Base-by-base conservation (phyloP, 805 yeast genomes). In the Candida palmyrensis region DNA sequence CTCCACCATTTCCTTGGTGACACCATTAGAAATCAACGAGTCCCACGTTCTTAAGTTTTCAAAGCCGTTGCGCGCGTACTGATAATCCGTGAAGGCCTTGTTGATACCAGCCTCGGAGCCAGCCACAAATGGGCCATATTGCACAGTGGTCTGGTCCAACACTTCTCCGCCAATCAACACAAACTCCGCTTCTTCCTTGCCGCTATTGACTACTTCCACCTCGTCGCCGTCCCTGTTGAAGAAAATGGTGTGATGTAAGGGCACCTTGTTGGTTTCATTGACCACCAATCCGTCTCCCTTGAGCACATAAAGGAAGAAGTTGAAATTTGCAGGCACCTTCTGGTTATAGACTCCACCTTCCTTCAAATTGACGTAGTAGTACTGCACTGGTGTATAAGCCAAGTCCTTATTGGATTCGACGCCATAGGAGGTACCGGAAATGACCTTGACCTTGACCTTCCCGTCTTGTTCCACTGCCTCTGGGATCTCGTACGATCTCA, bases 51-150 rank as follows among this genome's bases (percentile, higher is more conserved):
- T 68, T 25, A 84, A 74, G 32, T 71, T 73, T 52, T 78, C 87
- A 47, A 83, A 83, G 1, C 90, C 90, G 51, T 81, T 80, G 18
- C 62, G 55, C 36, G 76, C 81, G 31, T 59, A 53, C 56, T 82
- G 90, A 53, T 82, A 89, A 51, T 83, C 88, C 55, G 61, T 47
- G 47, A 84, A 79, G 0, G 86, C 92, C 45, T 81, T 59, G 43
- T 76, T 69, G 39, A 88, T 79, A 41, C 74, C 75, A 33, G 77
- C 82, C 35, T 69, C 68, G 15, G 81, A 61, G 6, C 83, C 74
- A 40, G 84, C 90, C 13, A 88, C 96, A 51, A 88, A 89, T 10
- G 96, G 96, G 12, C 96, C 96, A 52, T 87, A 81, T 52, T 88
- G 96, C 20, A 85, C 82, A 35, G 82, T 68, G 12, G 77, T 74